Percentiles rank a stretch among this genome's conserved stretches.
phyloP scores from a whole-genome alignment of 768 basidiomycete genomes.

The Hericium coralloides region DNA sequence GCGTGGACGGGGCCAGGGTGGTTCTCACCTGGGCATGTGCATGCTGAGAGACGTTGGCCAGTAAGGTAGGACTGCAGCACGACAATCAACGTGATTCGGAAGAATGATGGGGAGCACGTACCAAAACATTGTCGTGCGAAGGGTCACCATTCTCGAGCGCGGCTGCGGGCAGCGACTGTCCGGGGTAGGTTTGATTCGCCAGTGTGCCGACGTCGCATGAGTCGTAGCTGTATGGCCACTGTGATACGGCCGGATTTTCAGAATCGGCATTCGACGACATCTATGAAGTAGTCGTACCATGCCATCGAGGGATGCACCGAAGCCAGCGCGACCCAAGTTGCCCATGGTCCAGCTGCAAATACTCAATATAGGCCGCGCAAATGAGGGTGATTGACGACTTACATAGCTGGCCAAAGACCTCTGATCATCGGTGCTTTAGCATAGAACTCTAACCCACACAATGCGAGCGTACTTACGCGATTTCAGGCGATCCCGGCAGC shows the following conservation, averaged over 20 bases:
- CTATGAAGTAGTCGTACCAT: slow-evolving; percentile 36
- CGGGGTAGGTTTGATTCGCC: slow-evolving; percentile 68
- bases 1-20: slow-evolving; percentile 80
- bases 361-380: too few relatives aligned
- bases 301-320: slow-evolving; percentile 80
- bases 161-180: slow-evolving; percentile 54
- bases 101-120: slow-evolving; percentile 17
- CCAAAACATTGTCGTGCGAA: slow-evolving; percentile 33
- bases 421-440: slow-evolving; percentile 20
- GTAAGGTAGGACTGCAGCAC: slow-evolving; percentile 50
- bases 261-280: neutral
- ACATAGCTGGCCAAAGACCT: slow-evolving; percentile 41
- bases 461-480: slow-evolving; percentile 3
- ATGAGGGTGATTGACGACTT: slow-evolving; percentile 14
- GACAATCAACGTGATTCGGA: neutral
- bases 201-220: slow-evolving; percentile 57
- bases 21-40: slow-evolving; percentile 78
- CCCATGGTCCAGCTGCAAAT: slow-evolving; percentile 39
- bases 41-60: slow-evolving; percentile 78
- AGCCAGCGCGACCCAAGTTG: slow-evolving; percentile 85
- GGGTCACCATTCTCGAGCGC: slow-evolving; percentile 53
- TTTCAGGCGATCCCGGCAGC: slow-evolving; percentile 6
- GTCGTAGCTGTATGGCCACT: slow-evolving; percentile 84
- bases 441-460: neutral
- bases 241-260: slow-evolving; percentile 2